Evolutionary conservation across 169 alveolate genomes (phyloP).

Genomic region (Cryptosporidium xiaoi): DNA sequence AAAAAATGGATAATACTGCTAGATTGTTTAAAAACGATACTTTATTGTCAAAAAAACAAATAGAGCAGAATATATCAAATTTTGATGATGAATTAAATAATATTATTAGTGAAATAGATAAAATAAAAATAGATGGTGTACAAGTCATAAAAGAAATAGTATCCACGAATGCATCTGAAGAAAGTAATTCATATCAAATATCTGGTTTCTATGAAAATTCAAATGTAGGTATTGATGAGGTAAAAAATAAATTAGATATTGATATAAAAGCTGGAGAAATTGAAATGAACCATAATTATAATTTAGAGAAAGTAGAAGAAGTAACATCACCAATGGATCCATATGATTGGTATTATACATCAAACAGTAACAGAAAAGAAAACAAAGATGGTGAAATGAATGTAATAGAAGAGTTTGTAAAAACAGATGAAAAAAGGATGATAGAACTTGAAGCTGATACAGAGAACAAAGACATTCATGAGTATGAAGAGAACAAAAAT

Average conservation of each 20-base stretch:
- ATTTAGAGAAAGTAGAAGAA: not conserved
- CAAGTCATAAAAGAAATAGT: slow-evolving; percentile 12
- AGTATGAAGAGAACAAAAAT: not conserved
- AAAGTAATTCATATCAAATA: slow-evolving; percentile 4
- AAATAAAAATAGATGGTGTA: slow-evolving; percentile 9
- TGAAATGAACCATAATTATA: not conserved
- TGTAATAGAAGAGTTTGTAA: not conserved
- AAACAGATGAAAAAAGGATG: not conserved
- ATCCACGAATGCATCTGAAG: slow-evolving; percentile 54
- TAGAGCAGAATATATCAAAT: slow-evolving; percentile 1
- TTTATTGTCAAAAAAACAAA: not conserved
- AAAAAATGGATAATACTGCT: not conserved
- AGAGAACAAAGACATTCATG: not conserved
- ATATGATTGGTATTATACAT: slow-evolving; percentile 54
- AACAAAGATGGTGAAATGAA: not conserved
- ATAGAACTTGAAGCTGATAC: not conserved
- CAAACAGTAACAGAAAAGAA: not conserved
- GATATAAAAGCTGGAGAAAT: not conserved
- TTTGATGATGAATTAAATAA: slow-evolving; percentile 49
- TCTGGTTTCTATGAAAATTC: not conserved
- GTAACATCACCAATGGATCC: slow-evolving; percentile 40
- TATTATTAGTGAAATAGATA: slow-evolving; percentile 49
- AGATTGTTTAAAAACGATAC: slow-evolving; percentile 23
- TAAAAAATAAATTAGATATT: not conserved
- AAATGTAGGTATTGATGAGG: not conserved